These are phyloP conservation scores for Coffea canephora DNA, from an alignment of 257 asterid genomes.

Conservation along the genomic window DNA sequence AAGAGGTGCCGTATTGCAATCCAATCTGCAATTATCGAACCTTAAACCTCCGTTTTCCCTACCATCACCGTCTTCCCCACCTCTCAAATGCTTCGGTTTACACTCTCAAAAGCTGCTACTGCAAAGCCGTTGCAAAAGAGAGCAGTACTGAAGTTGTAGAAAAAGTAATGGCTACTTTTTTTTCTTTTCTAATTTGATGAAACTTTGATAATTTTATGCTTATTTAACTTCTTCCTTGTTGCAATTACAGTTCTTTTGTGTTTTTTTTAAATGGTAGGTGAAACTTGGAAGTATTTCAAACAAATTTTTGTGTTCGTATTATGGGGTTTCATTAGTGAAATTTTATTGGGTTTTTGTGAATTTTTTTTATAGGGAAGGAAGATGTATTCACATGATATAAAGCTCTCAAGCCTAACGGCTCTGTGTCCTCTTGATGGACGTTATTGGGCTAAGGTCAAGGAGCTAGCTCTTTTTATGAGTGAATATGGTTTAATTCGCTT, in stretches of 20 bases:
- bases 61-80: conserved; percentile 4
- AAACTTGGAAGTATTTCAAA: background rate
- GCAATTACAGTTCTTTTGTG: background rate
- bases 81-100: conserved; percentile 21
- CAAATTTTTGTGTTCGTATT: background rate
- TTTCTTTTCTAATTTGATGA: background rate
- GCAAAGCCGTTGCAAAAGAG: conserved; percentile 37
- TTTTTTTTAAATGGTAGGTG: too few species aligned
- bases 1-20: conserved; percentile 17
- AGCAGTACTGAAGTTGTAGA: conserved; percentile 21
- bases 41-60: conserved; percentile 14
- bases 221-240: too few species aligned
- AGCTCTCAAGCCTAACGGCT: conserved; percentile 58
- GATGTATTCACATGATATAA: conserved; percentile 31
- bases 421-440: conserved; percentile 92
- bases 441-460: conserved; percentile 83
- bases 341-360: background rate
- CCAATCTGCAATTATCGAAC: conserved; percentile 10
- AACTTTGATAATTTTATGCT: background rate
- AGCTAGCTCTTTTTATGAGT: conserved; percentile 70
- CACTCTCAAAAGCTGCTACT: conserved; percentile 18
- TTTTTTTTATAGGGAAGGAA: conserved; percentile 30
- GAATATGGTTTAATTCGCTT: conserved; percentile 80
- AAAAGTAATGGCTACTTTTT: conserved; percentile 20
- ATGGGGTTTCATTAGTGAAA: too few species aligned